phyloP scores from a whole-genome alignment of 495 filamentous ascomycete species.

The Penicillium steckii region DNA sequence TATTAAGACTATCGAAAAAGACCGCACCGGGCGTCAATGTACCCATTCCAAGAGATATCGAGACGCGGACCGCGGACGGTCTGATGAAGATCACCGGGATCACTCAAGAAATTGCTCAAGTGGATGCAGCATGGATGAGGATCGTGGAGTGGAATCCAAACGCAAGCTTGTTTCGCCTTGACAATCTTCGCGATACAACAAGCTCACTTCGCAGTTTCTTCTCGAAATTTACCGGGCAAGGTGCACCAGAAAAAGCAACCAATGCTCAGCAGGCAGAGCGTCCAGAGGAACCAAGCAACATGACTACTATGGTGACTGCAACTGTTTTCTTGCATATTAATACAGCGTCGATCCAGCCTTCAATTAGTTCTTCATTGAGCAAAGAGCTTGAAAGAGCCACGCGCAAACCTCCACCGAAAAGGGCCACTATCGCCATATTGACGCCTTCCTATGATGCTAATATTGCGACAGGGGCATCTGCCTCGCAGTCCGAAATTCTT shows the following conservation, averaged over 20 bases:
- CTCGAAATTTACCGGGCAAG: slow-evolving; percentile 60
- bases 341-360: slow-evolving; percentile 75
- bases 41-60: slow-evolving; percentile 74
- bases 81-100: slow-evolving; percentile 78
- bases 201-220: slow-evolving; percentile 77
- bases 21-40: slow-evolving; percentile 70
- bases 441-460: slow-evolving; percentile 89
- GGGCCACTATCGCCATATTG: slow-evolving; percentile 77
- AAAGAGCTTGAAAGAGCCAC: slow-evolving; percentile 93
- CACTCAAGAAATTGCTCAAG: slow-evolving; percentile 77
- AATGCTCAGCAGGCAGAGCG: slow-evolving; percentile 26
- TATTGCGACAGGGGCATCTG: slow-evolving; percentile 57
- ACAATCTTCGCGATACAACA: slow-evolving; percentile 43
- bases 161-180: slow-evolving; percentile 38
- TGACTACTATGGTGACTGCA: slow-evolving; percentile 63
- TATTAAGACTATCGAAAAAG: slow-evolving; percentile 79
- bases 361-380: slow-evolving; percentile 63
- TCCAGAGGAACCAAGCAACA: slow-evolving; percentile 53
- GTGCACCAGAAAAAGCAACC: slow-evolving; percentile 32
- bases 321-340: slow-evolving; percentile 86
- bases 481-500: slow-evolving; percentile 74
- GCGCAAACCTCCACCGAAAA: slow-evolving; percentile 91
- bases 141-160: slow-evolving; percentile 78
- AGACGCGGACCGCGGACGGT: slow-evolving; percentile 75
- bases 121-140: slow-evolving; percentile 90